Evolutionary conservation across 352 stramenopile species (phyloP), one percentile per base, ranked within the genome.

Genomic region (Pythium aquatile): DNA sequence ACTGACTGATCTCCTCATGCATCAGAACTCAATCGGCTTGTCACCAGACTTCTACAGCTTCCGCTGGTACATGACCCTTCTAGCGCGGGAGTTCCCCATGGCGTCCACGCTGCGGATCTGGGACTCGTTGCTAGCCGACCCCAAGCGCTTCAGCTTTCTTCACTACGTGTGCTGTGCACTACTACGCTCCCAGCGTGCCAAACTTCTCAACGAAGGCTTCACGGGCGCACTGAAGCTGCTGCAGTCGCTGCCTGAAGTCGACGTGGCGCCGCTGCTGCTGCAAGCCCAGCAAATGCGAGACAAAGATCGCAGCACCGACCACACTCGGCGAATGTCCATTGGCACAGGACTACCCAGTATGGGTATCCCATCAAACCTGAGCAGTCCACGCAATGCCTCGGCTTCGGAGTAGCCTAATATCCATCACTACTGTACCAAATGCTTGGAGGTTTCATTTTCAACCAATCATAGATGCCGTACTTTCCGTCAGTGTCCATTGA

Each of bases 1-100:
- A 32, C 63, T 37, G 28, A 11, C 28, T 72, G 52, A 48, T 39
- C 58, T 9, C 66, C 33, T 5, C 29, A 26, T 16, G 16, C 17
- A 20, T 33, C 47, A 91, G 78, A 91, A 91, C 60, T 90, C 77
- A 1, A 76, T 91, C 2, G 80, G 72, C 0, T 52, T 90, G 37
- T 78, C 77, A 1, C 70, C 80, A 3, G 78, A 89, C 40, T 75
- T 88, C 44, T 90, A 89, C 65, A 90, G 70, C 54, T 79, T 88
- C 42, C 80, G 78, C 5, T 91, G 82, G 82, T 91, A 90, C 72
- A 89, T 85, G 73, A 83, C 79, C 20, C 76, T 90, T 0, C 59
- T 90, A 10, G 62, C 73, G 0, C 78, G 80, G 13, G 79, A 91
- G 48, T 90, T 91, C n/a, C 44, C 74, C 9, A 88, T 91, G 68